These are phyloP conservation scores for Dalbergia cochinchinensis DNA, from an alignment of 306 rosid genomes.

Conservation along the genomic window DNA sequence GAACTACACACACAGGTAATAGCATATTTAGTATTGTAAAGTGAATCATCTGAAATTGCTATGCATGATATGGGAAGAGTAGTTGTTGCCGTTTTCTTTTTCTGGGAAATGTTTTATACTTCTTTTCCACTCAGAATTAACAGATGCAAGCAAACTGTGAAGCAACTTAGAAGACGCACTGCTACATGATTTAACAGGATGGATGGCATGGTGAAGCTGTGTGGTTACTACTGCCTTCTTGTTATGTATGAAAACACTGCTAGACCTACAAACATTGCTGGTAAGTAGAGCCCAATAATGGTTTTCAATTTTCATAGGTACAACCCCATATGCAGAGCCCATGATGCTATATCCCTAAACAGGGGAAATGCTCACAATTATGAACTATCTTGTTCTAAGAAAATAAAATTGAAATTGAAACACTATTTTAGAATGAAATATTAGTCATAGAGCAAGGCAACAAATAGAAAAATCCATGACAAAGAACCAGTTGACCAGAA, in stretches of 20 bases:
- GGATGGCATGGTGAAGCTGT: not conserved
- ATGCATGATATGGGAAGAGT: not conserved
- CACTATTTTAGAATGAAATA: not conserved
- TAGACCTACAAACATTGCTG: not conserved
- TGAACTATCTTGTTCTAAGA: slow-evolving; percentile 13
- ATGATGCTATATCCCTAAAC: slow-evolving; percentile 6
- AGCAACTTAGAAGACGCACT: not conserved
- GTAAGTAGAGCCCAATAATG: not conserved
- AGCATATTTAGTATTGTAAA: not conserved
- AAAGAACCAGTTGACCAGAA: not conserved
- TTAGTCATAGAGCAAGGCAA: not conserved
- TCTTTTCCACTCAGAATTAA: not conserved
- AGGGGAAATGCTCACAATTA: not conserved
- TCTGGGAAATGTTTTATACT: not conserved
- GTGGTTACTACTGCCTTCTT: not conserved
- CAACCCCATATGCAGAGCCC: not conserved
- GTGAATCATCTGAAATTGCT: slow-evolving; percentile 24
- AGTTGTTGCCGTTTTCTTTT: no score
- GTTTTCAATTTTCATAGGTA: not conserved
- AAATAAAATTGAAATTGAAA: not conserved
- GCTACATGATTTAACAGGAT: not conserved
- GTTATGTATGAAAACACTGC: slow-evolving; percentile 4
- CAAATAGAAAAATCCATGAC: not conserved
- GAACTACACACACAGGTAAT: not conserved
- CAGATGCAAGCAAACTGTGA: slow-evolving; percentile 8